Evolutionary conservation across 2,329 filamentous ascomycete genomes (phyloP).

Genomic region (Xylariaceae sp.): DNA sequence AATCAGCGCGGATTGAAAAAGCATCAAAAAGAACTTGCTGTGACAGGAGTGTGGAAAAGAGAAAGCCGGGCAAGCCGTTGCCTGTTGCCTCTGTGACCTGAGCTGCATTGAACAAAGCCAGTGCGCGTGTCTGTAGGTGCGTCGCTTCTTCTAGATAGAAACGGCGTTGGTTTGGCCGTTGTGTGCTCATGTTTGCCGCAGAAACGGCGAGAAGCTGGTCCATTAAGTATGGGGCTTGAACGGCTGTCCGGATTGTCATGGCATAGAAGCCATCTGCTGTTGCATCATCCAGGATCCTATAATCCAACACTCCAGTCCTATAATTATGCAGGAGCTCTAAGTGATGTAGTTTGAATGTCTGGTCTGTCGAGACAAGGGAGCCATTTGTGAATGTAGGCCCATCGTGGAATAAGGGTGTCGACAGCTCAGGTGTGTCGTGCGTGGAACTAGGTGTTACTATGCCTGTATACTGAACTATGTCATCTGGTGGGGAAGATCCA

Average conservation of each 20-base stretch:
- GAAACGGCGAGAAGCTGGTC: conserved; percentile 55
- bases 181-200: conserved; percentile 50
- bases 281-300: conserved; percentile 25
- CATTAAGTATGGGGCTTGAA: conserved; percentile 52
- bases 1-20: conserved; percentile 12
- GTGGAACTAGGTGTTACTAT: neutral
- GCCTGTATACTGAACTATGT: neutral
- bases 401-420: neutral
- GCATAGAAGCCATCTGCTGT: conserved; percentile 30
- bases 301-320: conserved; percentile 34
- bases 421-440: neutral
- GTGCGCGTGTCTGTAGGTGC: conserved; percentile 30
- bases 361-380: conserved; percentile 1
- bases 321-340: conserved; percentile 49
- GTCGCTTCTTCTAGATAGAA: conserved; percentile 32
- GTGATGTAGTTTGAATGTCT: conserved; percentile 47
- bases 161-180: conserved; percentile 28
- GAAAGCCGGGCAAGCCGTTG: conserved; percentile 30
- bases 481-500: neutral
- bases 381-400: neutral
- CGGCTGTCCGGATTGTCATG: conserved; percentile 34
- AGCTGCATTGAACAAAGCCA: conserved; percentile 24
- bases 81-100: conserved; percentile 14
- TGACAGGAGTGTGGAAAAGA: conserved; percentile 37
- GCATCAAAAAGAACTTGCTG: conserved; percentile 36